A percentile compares a stretch with the other conserved stretches of the same genome.
phyloP scores from a whole-genome alignment of 352 stramenopile genomes.

The Phytophthora rubi region DNA sequence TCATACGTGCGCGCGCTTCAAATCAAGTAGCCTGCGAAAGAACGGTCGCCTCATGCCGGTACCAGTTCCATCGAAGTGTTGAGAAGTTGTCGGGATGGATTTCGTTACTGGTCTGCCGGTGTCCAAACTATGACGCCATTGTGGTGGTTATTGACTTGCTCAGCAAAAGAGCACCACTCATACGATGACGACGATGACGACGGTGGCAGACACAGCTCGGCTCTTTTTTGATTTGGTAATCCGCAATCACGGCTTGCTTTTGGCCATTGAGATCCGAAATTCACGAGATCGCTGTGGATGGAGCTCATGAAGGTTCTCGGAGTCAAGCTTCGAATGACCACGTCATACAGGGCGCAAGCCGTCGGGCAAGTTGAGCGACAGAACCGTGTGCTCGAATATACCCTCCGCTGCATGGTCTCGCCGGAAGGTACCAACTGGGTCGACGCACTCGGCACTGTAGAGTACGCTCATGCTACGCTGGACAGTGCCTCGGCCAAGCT shows the following conservation, averaged over 20 bases:
- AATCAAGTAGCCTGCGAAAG: constrained; percentile 1
- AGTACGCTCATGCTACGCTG: constrained; percentile 9
- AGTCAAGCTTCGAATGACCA: constrained; percentile 5
- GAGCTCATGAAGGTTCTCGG: constrained; percentile 15
- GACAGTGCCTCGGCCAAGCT: constrained; percentile 13
- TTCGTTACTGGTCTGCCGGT: constrained; percentile 13
- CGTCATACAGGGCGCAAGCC: constrained; percentile 2
- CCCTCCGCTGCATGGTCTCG: constrained; percentile 10
- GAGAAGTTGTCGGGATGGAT: not conserved
- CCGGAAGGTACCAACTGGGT: constrained; percentile 10
- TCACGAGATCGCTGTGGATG: constrained; percentile 8
- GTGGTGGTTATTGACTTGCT: constrained; percentile 1
- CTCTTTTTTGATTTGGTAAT: constrained; percentile 9
- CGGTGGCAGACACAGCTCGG: not conserved
- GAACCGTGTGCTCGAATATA: constrained; percentile 8
- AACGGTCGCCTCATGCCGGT: constrained; percentile 4
- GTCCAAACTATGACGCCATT: constrained; percentile 6
- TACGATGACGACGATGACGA: constrained; percentile 1
- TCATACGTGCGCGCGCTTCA: not conserved
- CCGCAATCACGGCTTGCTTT: constrained; percentile 7
- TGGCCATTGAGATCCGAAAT: constrained; percentile 9
- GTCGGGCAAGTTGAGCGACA: constrained; percentile 9
- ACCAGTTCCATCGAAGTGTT: constrained; percentile 7
- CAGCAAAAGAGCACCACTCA: constrained; percentile 2
- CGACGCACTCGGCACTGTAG: constrained; percentile 9